Conservation (phyloP, 192 early-diverging fungal genomes). For the Backusella circina region DNA sequence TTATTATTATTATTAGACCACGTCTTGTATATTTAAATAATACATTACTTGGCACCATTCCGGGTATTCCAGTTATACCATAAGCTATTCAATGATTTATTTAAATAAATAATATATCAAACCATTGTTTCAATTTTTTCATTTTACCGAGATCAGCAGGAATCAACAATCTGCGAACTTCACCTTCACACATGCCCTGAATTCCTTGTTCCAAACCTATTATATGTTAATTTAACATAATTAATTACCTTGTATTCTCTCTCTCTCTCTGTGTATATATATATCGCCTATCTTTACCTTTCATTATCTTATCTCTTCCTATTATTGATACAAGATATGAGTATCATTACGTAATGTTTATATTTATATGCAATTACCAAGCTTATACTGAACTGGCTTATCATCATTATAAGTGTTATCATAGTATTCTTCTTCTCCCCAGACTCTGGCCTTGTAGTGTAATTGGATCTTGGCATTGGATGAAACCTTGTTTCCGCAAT, state of each 20-base stretch:
- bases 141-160: slow-evolving; percentile 18
- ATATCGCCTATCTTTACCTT: no score
- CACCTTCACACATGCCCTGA: slow-evolving; percentile 23
- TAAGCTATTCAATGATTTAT: neutral
- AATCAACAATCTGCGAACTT: slow-evolving; percentile 25
- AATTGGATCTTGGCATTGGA: slow-evolving; percentile 6
- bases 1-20: neutral
- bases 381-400: neutral
- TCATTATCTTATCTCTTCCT: slow-evolving; percentile 17
- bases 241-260: neutral
- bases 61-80: slow-evolving; percentile 18
- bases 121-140: neutral
- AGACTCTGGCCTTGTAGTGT: slow-evolving; percentile 13
- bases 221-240: neutral
- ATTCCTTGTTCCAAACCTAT: slow-evolving; percentile 24
- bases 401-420: slow-evolving; percentile 19
- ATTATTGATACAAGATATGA: neutral
- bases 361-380: neutral
- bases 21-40: neutral
- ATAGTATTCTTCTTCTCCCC: slow-evolving; percentile 14
- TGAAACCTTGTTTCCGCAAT: neutral
- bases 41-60: slow-evolving; percentile 5
- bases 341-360: neutral
- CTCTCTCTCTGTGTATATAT: neutral
- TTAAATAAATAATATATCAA: neutral